Base-by-base conservation (phyloP, 108 stramenopile species). In the Fragilaria crotonensis region DNA sequence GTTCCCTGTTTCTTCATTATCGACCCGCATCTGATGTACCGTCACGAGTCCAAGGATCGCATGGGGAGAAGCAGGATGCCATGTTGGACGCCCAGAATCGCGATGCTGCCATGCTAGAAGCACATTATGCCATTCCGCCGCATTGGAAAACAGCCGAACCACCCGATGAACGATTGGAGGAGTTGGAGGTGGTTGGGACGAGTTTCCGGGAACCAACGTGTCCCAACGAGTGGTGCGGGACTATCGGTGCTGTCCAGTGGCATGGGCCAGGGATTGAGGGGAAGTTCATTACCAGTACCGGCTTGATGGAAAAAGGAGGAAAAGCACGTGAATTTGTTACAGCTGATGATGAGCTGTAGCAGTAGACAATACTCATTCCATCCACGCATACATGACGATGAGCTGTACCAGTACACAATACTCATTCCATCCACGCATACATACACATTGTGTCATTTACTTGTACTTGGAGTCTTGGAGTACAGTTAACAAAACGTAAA, bases 1-100 rank as follows among this genome's bases (percentile, higher is more conserved):
- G 68, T 21, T 66, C 60, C 49, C 31, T 83, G 21, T 83, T 83
- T 60, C 22, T 49, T 18, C 73, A 74, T 68, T 74, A 69, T 33
- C 18, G 23, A 44, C 66, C 67, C 26, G 25, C 30, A 14, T 5
- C 41, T n/a, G 11, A 45, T 47, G 18, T n/a, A 41, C 11, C 7
- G 36, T 41, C 36, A 41, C 7, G 36, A 14, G 11, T 41, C 7
- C 36, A 41, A 41, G 11, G 36, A 41, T 41, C 7, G 14, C 36
- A 41, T 11, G 7, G 7, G 11, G 36, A 41, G 14, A 41, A 41
- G 30, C 19, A 56, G 4, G 22, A 25, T 21, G 25, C 21, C 19
- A 52, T 26, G 26, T 57, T 28, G 62, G 63, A 64, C 45, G 20
- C 26, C 9, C 44, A 65, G 14, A 25, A 31, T 2, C 23, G 46